These are phyloP conservation scores for Mortierella sp. DNA, from an alignment of 371 early-diverging fungal species.

Conservation along the genomic window DNA sequence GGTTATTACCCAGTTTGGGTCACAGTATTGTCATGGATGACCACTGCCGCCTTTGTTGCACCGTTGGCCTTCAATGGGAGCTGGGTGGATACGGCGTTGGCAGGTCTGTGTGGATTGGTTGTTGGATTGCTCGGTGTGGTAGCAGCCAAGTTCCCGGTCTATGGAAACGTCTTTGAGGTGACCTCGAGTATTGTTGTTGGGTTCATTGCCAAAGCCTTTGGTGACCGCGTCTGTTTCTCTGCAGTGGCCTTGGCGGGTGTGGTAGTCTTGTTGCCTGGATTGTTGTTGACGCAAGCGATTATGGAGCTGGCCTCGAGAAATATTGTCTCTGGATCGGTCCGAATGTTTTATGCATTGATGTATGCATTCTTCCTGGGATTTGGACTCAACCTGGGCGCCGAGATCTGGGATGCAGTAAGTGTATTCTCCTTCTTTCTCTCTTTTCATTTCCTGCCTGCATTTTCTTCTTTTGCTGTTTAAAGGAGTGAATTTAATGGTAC, in stretches of 20 bases:
- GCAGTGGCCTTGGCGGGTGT: conserved; percentile 63
- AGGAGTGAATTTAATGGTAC: no score
- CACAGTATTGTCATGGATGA: conserved; percentile 61
- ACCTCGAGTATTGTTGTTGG: conserved; percentile 63
- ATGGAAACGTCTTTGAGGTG: conserved; percentile 67
- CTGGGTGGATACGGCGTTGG: conserved; percentile 61
- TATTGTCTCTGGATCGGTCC: conserved; percentile 77
- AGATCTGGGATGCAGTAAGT: conserved; percentile 54
- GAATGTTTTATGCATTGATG: conserved; percentile 73
- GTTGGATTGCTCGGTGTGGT: conserved; percentile 60
- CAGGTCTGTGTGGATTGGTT: conserved; percentile 59
- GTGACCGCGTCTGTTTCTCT: conserved; percentile 58
- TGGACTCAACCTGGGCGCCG: conserved; percentile 70
- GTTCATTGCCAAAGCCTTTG: conserved; percentile 61
- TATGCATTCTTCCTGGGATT: conserved; percentile 73
- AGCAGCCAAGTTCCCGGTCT: conserved; percentile 60
- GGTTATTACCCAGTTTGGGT: conserved; percentile 64
- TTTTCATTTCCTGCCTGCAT: neutral
- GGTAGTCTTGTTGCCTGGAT: conserved; percentile 69
- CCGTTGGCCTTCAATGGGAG: conserved; percentile 63
- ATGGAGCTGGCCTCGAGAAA: conserved; percentile 81
- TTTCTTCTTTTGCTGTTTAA: neutral
- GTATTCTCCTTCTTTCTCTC: no score
- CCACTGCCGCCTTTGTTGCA: conserved; percentile 63
- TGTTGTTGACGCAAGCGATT: conserved; percentile 69